Evolutionary conservation across 2,329 filamentous ascomycete species (phyloP).

Genomic region (Tolypocladium guangdongense): DNA sequence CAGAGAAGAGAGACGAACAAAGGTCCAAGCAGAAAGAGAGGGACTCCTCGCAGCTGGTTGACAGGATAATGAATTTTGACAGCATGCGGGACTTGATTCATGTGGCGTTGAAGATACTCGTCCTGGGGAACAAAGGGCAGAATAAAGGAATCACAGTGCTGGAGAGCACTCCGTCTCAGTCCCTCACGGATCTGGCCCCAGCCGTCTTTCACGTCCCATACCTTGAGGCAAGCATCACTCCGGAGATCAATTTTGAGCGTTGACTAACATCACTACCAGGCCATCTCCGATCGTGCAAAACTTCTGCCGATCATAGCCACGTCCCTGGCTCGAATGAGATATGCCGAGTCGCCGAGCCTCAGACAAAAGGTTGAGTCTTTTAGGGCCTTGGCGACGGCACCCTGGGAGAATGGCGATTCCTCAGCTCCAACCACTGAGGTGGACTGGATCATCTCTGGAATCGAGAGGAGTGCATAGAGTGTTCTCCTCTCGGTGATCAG

Average conservation of each 20-base stretch:
- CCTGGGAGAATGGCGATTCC: background rate
- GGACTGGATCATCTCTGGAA: background rate
- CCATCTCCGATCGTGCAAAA: slow-evolving; percentile 13
- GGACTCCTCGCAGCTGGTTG: background rate
- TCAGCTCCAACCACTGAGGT: background rate
- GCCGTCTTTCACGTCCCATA: slow-evolving; percentile 25
- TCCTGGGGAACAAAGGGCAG: slow-evolving; percentile 13
- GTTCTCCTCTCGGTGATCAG: slow-evolving; percentile 11
- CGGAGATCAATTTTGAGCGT: background rate
- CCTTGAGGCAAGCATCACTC: slow-evolving; percentile 16
- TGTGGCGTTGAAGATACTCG: slow-evolving; percentile 13
- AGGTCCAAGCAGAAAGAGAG: background rate
- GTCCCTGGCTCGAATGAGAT: slow-evolving; percentile 20
- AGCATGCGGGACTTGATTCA: slow-evolving; percentile 4
- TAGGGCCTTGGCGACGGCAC: background rate
- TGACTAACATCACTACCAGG: slow-evolving; percentile 9
- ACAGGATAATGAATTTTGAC: background rate
- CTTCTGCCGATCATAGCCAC: slow-evolving; percentile 17
- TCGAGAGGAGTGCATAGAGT: slow-evolving; percentile 11
- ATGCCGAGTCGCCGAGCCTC: slow-evolving; percentile 22
- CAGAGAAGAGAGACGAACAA: background rate
- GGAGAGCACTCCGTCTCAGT: slow-evolving; percentile 6
- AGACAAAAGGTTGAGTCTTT: slow-evolving; percentile 16
- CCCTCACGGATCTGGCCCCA: slow-evolving; percentile 18
- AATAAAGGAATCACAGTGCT: slow-evolving; percentile 11